phyloP scores from a whole-genome alignment of 75 land plant species.

The Ceratopteris richardii region DNA sequence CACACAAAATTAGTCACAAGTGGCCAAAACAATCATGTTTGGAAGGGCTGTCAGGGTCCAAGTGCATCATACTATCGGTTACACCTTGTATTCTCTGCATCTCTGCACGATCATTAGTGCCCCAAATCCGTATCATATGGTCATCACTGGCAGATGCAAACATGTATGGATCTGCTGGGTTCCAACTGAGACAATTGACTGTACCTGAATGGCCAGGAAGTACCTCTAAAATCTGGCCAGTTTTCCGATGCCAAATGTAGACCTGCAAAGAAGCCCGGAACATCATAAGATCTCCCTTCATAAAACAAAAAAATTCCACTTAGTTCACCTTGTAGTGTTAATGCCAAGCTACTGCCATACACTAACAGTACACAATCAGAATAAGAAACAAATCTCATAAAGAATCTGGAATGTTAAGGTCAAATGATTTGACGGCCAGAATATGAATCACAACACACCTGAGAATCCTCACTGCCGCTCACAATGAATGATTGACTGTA shows the following conservation, averaged over 20 bases:
- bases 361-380: no score
- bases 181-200: slow-evolving; percentile 93
- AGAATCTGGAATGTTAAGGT: no score
- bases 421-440: no score
- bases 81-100: slow-evolving; percentile 14
- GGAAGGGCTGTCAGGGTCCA: slow-evolving; percentile 29
- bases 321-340: no score
- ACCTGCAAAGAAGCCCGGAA: slow-evolving; percentile 50
- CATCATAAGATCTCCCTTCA: not conserved
- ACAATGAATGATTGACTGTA: slow-evolving; percentile 69
- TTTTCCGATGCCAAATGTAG: slow-evolving; percentile 79
- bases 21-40: no score
- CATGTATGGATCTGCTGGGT: slow-evolving; percentile 86
- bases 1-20: no score
- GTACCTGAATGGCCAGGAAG: slow-evolving; percentile 84
- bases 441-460: slow-evolving; percentile 46
- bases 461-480: slow-evolving; percentile 97
- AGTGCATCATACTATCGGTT: slow-evolving; percentile 36
- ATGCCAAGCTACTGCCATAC: no score
- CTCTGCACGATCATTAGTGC: slow-evolving; percentile 25
- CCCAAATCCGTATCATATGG: slow-evolving; percentile 83
- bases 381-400: no score
- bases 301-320: not conserved
- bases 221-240: slow-evolving; percentile 52
- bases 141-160: slow-evolving; percentile 97